Base-by-base conservation (phyloP, 129 eudicot genomes). In the Lactuca sativa region DNA sequence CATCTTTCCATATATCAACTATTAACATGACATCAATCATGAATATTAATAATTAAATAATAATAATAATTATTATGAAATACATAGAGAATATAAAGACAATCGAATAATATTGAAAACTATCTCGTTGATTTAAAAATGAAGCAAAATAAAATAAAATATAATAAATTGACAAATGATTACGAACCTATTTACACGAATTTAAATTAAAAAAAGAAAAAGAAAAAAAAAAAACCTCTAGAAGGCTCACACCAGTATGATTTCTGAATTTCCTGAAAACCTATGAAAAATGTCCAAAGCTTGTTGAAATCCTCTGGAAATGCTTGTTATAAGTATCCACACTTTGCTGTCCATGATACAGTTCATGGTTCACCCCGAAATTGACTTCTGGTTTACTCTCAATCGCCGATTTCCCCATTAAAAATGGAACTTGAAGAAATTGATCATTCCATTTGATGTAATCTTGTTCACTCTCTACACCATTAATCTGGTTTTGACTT, bases 241-340 rank as follows among this genome's bases (percentile, higher is more conserved):
- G 69, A 73, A 57, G 70, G 70, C 83, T 63, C 85, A 85, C 86
- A 88, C 85, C 77, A 76, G 87, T 65, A 52, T 70, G 79, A 74
- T 62, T 73, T 44, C 37, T 57, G 69, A 71, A 78, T 66, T 58
- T 57, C n/a, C 44, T 64, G 65, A 41, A 67, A 67, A 36, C 80
- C 77, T 78, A 70, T 70, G 95, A 77, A 84, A 81, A 88, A 9
- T 91, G 95, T 32, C 92, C 95, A 65, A 74, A 91, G 32, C 81
- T 74, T 32, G 91, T 76, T 57, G 95, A 65, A 73, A 91, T 76
- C 78, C 95, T 81, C 69, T 88, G 96, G 38, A 88, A 88, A 81
- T 84, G 74, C 82, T 83, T 85, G 70, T 67, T 84, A 72, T 91
- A 88, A 54, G 77, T 49, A 41, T 83, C 92, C 56, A 85, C 82